Evolutionary conservation across 805 yeast genomes (phyloP), one percentile per base, ranked within the genome.

Genomic region (Candida arabinofermentans): DNA sequence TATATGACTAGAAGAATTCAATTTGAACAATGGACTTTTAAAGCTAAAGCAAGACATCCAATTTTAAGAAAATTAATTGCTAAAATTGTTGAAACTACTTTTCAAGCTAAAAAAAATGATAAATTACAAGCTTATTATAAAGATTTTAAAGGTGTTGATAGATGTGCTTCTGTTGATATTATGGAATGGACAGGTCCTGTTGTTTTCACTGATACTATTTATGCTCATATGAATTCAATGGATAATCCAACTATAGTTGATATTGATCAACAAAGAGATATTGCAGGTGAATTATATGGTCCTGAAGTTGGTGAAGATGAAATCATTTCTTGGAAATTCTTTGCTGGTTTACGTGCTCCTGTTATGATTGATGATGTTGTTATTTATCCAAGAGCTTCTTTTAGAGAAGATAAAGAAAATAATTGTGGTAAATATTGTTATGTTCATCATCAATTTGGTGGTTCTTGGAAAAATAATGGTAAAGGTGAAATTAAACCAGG

Each of bases 111-210:
- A 41, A 61, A 61, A 41, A 59, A 60, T 38, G 57, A 58, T 47
- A 61, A 58, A 42, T 49, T 64, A 44, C 59, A 54, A 40, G 66
- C 66, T 21, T 62, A 62, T 36, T 62, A 62, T 41, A 60, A 61
- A 44, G 67, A 63, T 50, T 63, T 63, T 43, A 61, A 59, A 40
- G 65, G 61, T 31, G 66, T 64, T 30, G 67, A 64, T 47, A 56
- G 59, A 46, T 63, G 67, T 44, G 53, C 58, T 16, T 58, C 65
- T 2, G 57, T 67, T 43, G 82, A 76, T 49, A 77, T 82, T 41
- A 77, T 79, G 69, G 75, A 71, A 53, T 83, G 88, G 88, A 82
- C 93, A 0, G 95, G 95, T 9, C 78, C 85, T 35, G 93, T 87
- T 32, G 65, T 79, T 21, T 85, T 88, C 81, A 81, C 95, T 1